Base-by-base conservation (phyloP, 1,284 basidiomycete species). In the Paramarasmius palmivorus region DNA sequence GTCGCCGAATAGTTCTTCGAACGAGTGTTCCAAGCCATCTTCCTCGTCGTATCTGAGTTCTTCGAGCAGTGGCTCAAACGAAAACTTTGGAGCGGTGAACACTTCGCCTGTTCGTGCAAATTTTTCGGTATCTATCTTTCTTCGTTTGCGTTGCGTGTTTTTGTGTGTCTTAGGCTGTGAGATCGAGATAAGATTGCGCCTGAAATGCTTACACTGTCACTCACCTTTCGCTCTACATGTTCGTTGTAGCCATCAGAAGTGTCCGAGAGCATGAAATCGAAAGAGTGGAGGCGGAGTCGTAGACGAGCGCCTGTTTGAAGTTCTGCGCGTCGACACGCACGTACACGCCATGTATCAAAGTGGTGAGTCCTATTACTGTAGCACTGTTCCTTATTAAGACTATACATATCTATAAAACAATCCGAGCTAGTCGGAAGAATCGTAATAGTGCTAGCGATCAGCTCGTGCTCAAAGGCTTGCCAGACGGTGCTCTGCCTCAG, bases 371-470 rank as follows among this genome's bases (percentile, higher is more conserved):
- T n/a, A n/a, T n/a, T n/a, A n/a, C n/a, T n/a, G n/a, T n/a, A n/a
- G 29, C 12, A 32, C 12, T 32, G 12, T 6, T 12, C 6, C 29
- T 6, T 32, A 32, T 32, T 12, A 6, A 32, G 12, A 32, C 12
- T 32, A 32, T 32, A 32, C 29, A 32, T 12, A 32, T 32, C 6
- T 32, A 32, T 32, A 32, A 32, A 32, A 12, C 12, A 32, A 12
- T 23, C 6, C 20, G 38, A 6, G 25, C 36, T 56, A 65, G 50
- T 65, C 68, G 58, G 61, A 65, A 48, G 19, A 49, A 48, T 52
- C 74, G 83, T 35, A 78, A 74, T 53, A 84, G 81, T 0, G 68
- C 78, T 0, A 82, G 79, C 0, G 84, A 88, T 61, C 81, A 82
- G 59, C 69, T 86, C 10, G 84, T 83, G 4, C 67, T 88, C 63